Evolutionary conservation across 305 asterid species (phyloP).

Genomic region (Lippia alba): DNA sequence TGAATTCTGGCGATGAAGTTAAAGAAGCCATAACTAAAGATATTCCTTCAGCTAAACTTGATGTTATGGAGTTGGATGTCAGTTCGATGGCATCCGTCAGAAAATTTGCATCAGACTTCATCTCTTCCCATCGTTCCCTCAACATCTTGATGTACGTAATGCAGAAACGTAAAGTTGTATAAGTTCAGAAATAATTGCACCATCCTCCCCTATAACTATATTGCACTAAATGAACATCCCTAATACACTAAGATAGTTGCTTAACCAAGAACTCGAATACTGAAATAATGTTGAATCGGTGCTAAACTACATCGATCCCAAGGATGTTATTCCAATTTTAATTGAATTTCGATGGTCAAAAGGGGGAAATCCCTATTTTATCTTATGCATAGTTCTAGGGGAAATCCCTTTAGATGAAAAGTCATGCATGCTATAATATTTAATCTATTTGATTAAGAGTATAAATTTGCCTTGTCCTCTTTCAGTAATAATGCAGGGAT

Average conservation of each 20-base stretch:
- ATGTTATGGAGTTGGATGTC: conserved; percentile 77
- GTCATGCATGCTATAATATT: neutral
- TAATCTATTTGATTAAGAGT: neutral
- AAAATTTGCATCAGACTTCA: conserved; percentile 68
- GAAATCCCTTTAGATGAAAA: neutral
- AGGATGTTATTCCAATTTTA: too few relatives aligned
- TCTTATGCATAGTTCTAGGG: neutral
- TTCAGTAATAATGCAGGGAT: conserved; percentile 87
- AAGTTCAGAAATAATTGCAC: too few relatives aligned
- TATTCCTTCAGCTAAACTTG: conserved; percentile 73
- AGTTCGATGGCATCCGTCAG: conserved; percentile 72
- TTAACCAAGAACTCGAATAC: too few relatives aligned
- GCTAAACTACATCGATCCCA: too few relatives aligned
- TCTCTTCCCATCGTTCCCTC: conserved; percentile 63
- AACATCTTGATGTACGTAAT: conserved; percentile 31
- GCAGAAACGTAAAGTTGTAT: conserved; percentile 16
- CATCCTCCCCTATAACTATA: too few relatives aligned
- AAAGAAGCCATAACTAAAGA: conserved; percentile 57
- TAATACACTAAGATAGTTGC: too few relatives aligned
- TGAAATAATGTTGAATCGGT: too few relatives aligned
- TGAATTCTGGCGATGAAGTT: conserved; percentile 57
- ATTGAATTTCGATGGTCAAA: too few relatives aligned
- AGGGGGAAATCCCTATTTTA: too few relatives aligned
- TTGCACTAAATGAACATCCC: too few relatives aligned
- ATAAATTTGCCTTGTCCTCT: conserved; percentile 17